Evolutionary conservation across 1,139 yeast species (phyloP).

Genomic region (Nakaseomyces kungkrabaensis): DNA sequence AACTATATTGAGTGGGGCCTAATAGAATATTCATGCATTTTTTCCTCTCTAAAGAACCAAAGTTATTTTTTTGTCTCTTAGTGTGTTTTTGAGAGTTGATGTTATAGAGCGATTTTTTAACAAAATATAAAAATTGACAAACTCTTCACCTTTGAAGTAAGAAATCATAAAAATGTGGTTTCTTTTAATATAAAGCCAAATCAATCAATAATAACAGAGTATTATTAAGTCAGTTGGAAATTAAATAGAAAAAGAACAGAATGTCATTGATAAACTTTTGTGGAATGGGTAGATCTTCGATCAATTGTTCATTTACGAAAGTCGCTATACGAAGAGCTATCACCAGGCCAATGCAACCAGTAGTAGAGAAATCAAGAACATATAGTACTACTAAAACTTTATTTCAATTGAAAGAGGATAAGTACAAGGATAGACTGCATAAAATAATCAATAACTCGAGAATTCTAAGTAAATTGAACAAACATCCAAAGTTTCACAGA

Average conservation of each 20-base stretch:
- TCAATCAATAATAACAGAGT: no score
- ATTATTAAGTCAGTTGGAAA: no score
- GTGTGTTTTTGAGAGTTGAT: no score
- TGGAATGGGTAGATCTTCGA: neutral
- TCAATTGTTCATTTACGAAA: neutral
- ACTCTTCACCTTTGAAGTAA: no score
- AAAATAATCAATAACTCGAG: slow-evolving; percentile 19
- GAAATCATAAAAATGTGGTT: no score
- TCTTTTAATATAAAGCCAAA: no score
- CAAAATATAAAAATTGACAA: neutral
- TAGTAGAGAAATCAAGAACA: no score
- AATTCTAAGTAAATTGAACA: slow-evolving; percentile 16
- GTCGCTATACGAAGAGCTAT: neutral
- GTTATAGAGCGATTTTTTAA: neutral
- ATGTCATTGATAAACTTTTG: neutral
- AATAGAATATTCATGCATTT: neutral
- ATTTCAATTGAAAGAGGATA: neutral
- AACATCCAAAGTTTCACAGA: slow-evolving; percentile 16
- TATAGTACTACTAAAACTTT: neutral
- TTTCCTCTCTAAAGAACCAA: neutral
- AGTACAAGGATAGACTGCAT: slow-evolving; percentile 14
- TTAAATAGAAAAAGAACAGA: no score
- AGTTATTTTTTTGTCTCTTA: no score
- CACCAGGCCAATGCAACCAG: neutral
- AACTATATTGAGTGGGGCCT: no score